phyloP scores from a whole-genome alignment of 2,329 filamentous ascomycete genomes.

The Fusarium udum region DNA sequence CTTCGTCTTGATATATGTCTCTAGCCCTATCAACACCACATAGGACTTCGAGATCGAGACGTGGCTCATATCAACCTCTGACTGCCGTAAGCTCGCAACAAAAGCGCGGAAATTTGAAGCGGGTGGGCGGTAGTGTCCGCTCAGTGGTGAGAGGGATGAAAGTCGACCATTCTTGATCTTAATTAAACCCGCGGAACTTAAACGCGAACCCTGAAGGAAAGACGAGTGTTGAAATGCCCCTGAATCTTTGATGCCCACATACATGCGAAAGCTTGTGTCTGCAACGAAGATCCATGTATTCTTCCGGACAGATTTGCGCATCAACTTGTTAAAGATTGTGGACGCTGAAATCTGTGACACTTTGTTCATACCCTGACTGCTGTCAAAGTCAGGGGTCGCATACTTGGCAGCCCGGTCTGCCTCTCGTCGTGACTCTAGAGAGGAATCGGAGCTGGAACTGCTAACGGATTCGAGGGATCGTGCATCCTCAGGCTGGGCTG shows the following conservation, averaged over 20 bases:
- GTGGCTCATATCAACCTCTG: conserved; percentile 80
- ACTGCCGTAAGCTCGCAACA: conserved; percentile 74
- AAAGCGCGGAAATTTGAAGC: conserved; percentile 86
- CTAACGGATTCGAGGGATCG: conserved; percentile 29
- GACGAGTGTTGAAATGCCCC: conserved; percentile 92
- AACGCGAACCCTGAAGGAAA: conserved; percentile 73
- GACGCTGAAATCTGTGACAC: conserved; percentile 73
- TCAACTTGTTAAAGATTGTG: conserved; percentile 79
- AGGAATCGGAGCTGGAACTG: conserved; percentile 49
- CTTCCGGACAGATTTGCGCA: conserved; percentile 81
- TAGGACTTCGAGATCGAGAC: conserved; percentile 85
- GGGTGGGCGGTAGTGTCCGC: conserved; percentile 87
- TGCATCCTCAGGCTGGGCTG: conserved; percentile 20
- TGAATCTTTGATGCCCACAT: conserved; percentile 88
- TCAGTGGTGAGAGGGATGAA: conserved; percentile 74
- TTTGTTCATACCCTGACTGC: conserved; percentile 64
- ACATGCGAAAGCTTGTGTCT: conserved; percentile 84
- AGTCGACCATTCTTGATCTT: conserved; percentile 84
- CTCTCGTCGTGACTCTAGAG: conserved; percentile 59
- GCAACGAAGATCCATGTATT: conserved; percentile 96
- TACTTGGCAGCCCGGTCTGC: conserved; percentile 72
- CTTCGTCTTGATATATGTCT: conserved; percentile 78
- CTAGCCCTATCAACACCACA: conserved; percentile 81
- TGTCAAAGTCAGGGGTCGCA: conserved; percentile 69
- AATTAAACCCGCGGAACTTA: conserved; percentile 75